Conservation (phyloP, 139 green algal species). For the Deuterostichococcus epilithicus region DNA sequence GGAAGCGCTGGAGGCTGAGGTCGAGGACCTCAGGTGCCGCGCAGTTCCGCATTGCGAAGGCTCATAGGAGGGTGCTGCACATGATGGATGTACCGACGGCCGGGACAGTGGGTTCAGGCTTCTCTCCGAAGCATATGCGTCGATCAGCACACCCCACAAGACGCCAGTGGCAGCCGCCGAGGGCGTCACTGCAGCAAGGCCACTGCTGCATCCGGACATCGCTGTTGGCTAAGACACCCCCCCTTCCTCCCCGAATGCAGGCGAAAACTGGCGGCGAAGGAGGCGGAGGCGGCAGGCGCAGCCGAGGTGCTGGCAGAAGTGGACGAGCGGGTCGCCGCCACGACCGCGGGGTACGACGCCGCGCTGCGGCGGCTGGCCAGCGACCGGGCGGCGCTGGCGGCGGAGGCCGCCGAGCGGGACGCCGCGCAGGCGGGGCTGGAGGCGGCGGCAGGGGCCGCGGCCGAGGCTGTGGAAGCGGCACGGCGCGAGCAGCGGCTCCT, state of each 20-base stretch:
- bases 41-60: neutral
- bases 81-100: too few relatives aligned
- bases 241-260: too few relatives aligned
- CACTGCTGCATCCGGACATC: too few relatives aligned
- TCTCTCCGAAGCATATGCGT: too few relatives aligned
- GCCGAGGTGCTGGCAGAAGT: conserved; percentile 8
- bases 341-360: conserved; percentile 16
- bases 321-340: conserved; percentile 6
- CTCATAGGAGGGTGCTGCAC: too few relatives aligned
- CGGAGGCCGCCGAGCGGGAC: conserved; percentile 9
- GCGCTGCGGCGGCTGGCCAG: conserved; percentile 9
- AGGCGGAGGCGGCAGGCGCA: conserved; percentile 3
- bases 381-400: conserved; percentile 15
- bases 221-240: too few relatives aligned
- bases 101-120: too few relatives aligned
- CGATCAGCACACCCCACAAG: too few relatives aligned
- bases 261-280: conserved; percentile 13
- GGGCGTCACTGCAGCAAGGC: too few relatives aligned
- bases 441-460: conserved; percentile 4
- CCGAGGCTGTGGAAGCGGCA: neutral
- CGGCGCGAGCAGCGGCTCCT: neutral
- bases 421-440: neutral
- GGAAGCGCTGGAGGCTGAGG: conserved; percentile 13
- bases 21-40: conserved; percentile 15
- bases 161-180: too few relatives aligned